phyloP scores from a whole-genome alignment of 225 moss, liverwort and hornwort genomes.

The Neckera pumila region DNA sequence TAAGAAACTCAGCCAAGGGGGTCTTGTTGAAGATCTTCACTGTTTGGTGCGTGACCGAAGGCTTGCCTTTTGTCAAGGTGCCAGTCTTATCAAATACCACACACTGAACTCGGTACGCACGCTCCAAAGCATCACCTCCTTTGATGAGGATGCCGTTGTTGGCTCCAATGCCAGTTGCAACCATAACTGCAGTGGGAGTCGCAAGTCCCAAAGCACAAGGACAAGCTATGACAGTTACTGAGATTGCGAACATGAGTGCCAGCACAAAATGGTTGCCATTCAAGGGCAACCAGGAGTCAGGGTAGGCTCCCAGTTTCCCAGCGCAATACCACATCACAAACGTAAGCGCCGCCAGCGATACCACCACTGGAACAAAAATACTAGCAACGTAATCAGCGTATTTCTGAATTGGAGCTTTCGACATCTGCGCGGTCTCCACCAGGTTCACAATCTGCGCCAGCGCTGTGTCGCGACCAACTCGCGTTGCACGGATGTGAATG shows the following conservation, averaged over 20 bases:
- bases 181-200: conserved; percentile 61
- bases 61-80: conserved; percentile 49
- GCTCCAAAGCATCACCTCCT: conserved; percentile 49
- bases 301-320: conserved; percentile 38
- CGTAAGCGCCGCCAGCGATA: conserved; percentile 62
- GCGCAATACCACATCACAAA: conserved; percentile 67
- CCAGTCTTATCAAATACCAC: conserved; percentile 71
- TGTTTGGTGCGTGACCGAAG: conserved; percentile 28
- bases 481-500: conserved; percentile 61
- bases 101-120: conserved; percentile 29
- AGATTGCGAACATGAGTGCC: conserved; percentile 85
- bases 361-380: conserved; percentile 82
- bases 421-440: conserved; percentile 97
- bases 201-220: conserved; percentile 56
- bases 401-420: conserved; percentile 94
- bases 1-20: conserved; percentile 57
- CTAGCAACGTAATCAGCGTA: conserved; percentile 80
- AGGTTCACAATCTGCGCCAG: conserved; percentile 83
- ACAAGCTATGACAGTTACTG: conserved; percentile 58
- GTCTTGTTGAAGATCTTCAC: conserved; percentile 32
- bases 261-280: conserved; percentile 66
- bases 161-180: conserved; percentile 50
- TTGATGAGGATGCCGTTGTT: conserved; percentile 46
- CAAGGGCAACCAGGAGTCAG: conserved; percentile 68
- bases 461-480: conserved; percentile 85